These are phyloP conservation scores for Phytophthora capsici DNA, from an alignment of 352 stramenopile species.

Conservation along the genomic window DNA sequence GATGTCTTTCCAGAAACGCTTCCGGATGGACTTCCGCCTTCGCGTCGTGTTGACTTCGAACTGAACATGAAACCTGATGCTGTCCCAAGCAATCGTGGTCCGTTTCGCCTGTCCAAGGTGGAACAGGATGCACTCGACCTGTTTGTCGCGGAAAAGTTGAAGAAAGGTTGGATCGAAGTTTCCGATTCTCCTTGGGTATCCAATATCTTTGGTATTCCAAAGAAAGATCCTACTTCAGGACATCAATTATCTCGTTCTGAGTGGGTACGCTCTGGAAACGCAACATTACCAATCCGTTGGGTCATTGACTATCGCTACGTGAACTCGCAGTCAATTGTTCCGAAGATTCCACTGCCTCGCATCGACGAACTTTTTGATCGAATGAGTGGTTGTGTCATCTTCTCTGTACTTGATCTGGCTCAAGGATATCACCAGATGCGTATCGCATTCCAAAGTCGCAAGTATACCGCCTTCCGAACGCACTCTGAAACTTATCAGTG, in stretches of 20 bases:
- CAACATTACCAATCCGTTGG: conserved; percentile 16
- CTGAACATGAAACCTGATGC: conserved; percentile 31
- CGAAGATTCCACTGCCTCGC: conserved; percentile 22
- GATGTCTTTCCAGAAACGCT: conserved; percentile 23
- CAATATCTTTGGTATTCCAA: conserved; percentile 34
- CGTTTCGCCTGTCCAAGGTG: conserved; percentile 7
- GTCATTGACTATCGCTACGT: conserved; percentile 27
- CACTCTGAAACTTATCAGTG: conserved; percentile 50
- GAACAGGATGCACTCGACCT: no score
- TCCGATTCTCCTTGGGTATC: conserved; percentile 33
- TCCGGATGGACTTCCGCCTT: conserved; percentile 17
- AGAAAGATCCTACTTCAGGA: conserved; percentile 21
- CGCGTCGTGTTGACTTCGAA: conserved; percentile 23
- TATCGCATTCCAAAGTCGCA: conserved; percentile 1
- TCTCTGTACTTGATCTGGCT: conserved; percentile 33
- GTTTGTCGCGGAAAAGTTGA: conserved; percentile 3
- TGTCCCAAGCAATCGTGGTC: conserved; percentile 6
- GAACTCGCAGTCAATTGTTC: conserved; percentile 11
- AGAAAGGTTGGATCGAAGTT: conserved; percentile 31
- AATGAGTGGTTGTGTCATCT: conserved; percentile 21
- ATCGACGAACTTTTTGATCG: conserved; percentile 28
- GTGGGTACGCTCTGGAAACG: conserved; percentile 21
- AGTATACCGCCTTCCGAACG: conserved; percentile 45
- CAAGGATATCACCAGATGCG: conserved; percentile 47
- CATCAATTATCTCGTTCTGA: conserved; percentile 16